Percentiles rank a stretch among this genome's conserved stretches.
phyloP scores from a whole-genome alignment of 192 early-diverging fungal species.

The Umbelopsis vinacea region DNA sequence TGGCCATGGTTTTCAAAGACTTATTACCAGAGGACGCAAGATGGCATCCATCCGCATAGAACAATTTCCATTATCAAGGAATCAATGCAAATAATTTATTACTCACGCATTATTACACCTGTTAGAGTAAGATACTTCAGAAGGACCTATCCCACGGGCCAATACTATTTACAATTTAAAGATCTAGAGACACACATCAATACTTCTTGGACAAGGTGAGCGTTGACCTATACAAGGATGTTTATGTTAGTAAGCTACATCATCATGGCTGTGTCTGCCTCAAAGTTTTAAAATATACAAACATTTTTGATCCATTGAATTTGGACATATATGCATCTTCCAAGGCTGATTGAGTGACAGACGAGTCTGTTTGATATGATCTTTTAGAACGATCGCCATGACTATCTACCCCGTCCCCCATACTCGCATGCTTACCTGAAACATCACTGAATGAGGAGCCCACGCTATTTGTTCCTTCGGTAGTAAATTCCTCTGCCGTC shows the following conservation, averaged over 20 bases:
- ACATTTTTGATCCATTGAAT: constrained; percentile 55
- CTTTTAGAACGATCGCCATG: not conserved
- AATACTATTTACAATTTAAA: too few relatives aligned
- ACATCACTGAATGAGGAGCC: constrained; percentile 55
- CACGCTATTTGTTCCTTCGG: constrained; percentile 16
- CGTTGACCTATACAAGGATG: constrained; percentile 18
- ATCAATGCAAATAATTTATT: too few relatives aligned
- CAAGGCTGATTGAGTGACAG: constrained; percentile 58
- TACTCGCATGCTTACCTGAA: constrained; percentile 33
- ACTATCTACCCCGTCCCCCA: not conserved
- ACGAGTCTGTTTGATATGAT: constrained; percentile 43
- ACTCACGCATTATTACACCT: too few relatives aligned
- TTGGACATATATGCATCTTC: constrained; percentile 59
- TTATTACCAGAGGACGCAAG: too few relatives aligned
- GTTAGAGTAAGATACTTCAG: too few relatives aligned
- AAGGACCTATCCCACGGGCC: too few relatives aligned
- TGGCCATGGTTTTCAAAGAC: too few relatives aligned
- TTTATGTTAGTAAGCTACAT: not conserved
- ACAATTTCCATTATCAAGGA: too few relatives aligned
- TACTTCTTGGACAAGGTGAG: constrained; percentile 27
- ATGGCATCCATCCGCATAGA: too few relatives aligned
- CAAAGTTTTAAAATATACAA: not conserved
- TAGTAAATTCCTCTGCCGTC: not conserved
- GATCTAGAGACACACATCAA: not conserved
- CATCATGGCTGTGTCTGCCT: constrained; percentile 16